Conservation (phyloP, 169 alveolate genomes). For the Cardiosporidium cionae region DNA sequence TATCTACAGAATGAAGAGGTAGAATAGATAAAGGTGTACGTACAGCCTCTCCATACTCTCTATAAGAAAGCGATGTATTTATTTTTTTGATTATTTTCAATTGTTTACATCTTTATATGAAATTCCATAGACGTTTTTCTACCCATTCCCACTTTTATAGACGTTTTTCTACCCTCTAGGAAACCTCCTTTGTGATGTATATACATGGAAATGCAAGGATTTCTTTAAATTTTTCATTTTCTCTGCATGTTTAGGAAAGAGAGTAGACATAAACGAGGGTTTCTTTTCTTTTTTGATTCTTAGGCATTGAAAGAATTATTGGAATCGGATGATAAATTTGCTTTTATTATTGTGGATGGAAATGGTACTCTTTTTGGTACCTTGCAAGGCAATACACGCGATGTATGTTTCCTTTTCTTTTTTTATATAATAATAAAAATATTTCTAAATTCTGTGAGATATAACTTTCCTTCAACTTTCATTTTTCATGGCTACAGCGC, state of each 20-base stretch:
- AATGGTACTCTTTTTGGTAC: constrained; percentile 94
- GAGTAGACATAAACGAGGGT: too few relatives aligned
- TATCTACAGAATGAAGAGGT: not conserved
- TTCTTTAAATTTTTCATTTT: too few relatives aligned
- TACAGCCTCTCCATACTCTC: not conserved
- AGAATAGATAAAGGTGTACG: not conserved
- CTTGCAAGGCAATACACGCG: constrained; percentile 79
- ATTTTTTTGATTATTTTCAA: too few relatives aligned
- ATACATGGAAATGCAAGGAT: not conserved
- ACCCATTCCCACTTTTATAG: not conserved
- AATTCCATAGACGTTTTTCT: not conserved
- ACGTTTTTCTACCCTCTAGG: not conserved
- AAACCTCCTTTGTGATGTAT: not conserved
- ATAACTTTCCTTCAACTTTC: not conserved
- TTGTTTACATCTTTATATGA: not conserved
- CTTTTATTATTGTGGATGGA: constrained; percentile 96
- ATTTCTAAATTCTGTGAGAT: not conserved
- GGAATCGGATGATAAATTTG: constrained; percentile 92
- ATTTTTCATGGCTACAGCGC: not conserved
- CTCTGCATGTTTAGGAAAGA: too few relatives aligned
- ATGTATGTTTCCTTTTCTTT: constrained; percentile 2
- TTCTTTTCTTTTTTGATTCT: too few relatives aligned
- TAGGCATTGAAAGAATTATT: constrained; percentile 61
- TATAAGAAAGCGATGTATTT: too few relatives aligned
- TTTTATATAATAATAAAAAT: not conserved